phyloP scores from a whole-genome alignment of 768 basidiomycete species.

The Termitomyces sp. region DNA sequence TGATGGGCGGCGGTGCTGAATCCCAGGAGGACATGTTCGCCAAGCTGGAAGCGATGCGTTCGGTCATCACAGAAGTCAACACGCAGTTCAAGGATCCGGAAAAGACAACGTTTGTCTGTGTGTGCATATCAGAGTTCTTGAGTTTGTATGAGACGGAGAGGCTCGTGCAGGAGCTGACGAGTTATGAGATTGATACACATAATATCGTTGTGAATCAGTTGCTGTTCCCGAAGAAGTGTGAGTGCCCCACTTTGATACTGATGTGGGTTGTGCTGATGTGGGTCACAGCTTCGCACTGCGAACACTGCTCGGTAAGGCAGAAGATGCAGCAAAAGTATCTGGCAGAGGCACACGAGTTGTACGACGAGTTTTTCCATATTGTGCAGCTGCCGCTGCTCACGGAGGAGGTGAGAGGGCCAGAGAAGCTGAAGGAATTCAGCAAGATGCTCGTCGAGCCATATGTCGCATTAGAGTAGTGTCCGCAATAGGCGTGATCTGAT shows the following conservation, averaged over 20 bases:
- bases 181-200: conserved; percentile 95
- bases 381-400: conserved; percentile 89
- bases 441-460: conserved; percentile 87
- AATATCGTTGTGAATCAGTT: conserved; percentile 99
- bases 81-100: conserved; percentile 99
- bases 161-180: conserved; percentile 91
- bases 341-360: conserved; percentile 92
- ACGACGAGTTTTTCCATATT: conserved; percentile 98
- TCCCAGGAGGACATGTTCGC: conserved; percentile 99
- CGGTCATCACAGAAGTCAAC: conserved; percentile 97
- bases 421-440: conserved; percentile 90
- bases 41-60: conserved; percentile 95
- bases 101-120: conserved; percentile 98
- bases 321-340: conserved; percentile 99
- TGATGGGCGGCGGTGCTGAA: conserved; percentile 91
- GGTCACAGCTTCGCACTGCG: conserved; percentile 77
- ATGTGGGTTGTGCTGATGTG: background rate
- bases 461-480: conserved; percentile 40
- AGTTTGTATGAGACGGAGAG: conserved; percentile 99
- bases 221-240: conserved; percentile 87
- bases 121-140: conserved; percentile 97
- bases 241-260: conserved; percentile 18
- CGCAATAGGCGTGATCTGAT: conserved; percentile 8
- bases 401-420: conserved; percentile 94
- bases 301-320: conserved; percentile 90